A percentile compares a stretch with the other conserved stretches of the same genome.
Conservation (phyloP, 2,329 filamentous ascomycete genomes). For the Berkeleyomyces rouxiae region DNA sequence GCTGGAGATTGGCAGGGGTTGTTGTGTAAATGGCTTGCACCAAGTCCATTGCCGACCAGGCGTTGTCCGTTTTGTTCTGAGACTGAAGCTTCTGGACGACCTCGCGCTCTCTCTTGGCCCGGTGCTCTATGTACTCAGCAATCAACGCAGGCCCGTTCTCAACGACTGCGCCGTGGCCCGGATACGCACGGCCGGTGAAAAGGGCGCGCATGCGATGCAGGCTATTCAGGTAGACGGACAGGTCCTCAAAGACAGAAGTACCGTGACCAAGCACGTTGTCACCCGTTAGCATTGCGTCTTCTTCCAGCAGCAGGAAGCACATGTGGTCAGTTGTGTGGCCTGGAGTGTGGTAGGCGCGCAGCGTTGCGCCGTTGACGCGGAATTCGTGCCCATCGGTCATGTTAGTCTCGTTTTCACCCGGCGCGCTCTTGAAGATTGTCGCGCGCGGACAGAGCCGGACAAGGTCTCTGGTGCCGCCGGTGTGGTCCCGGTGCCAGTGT, state of each 20-base stretch:
- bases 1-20: conserved; percentile 57
- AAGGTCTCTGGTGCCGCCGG: conserved; percentile 57
- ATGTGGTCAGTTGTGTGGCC: conserved; percentile 75
- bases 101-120: conserved; percentile 63
- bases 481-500: conserved; percentile 86
- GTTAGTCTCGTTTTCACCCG: conserved; percentile 28
- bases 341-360: conserved; percentile 44
- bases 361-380: conserved; percentile 41
- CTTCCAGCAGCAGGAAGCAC: conserved; percentile 57
- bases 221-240: conserved; percentile 50
- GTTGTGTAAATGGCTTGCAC: conserved; percentile 78
- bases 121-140: conserved; percentile 66
- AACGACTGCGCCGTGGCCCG: conserved; percentile 71
- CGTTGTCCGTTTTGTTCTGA: conserved; percentile 16
- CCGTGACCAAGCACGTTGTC: conserved; percentile 82
- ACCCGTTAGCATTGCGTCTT: conserved; percentile 73
- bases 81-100: conserved; percentile 44
- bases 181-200: conserved; percentile 59
- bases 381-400: conserved; percentile 38
- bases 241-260: conserved; percentile 69
- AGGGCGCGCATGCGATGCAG: conserved; percentile 48
- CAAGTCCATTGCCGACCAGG: conserved; percentile 60
- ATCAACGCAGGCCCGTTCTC: conserved; percentile 57
- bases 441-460: conserved; percentile 44
- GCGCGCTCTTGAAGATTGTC: conserved; percentile 47